Conservation (phyloP, 805 yeast genomes). For the Wickerhamiella nectarea region DNA sequence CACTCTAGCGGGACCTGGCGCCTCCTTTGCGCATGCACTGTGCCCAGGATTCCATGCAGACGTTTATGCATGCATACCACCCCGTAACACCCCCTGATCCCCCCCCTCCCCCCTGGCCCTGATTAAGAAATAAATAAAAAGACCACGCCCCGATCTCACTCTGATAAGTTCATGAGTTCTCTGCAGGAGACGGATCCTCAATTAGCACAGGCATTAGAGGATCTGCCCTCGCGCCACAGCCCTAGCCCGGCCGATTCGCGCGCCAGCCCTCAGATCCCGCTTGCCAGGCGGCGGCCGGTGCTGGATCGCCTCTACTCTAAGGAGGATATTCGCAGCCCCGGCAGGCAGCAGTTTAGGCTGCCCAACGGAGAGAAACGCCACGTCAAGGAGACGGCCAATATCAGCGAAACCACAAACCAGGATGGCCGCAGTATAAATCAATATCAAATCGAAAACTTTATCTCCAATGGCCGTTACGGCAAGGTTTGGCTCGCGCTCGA, state of each 20-base stretch:
- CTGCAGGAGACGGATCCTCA: neutral
- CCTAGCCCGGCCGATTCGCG: neutral
- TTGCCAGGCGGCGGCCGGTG: constrained; percentile 19
- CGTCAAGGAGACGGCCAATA: constrained; percentile 26
- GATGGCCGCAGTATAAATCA: constrained; percentile 26
- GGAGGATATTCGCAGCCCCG: constrained; percentile 24
- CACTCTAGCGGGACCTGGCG: no score
- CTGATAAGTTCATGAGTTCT: no score
- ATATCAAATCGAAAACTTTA: constrained; percentile 55
- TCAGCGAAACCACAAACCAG: constrained; percentile 21
- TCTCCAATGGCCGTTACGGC: constrained; percentile 88
- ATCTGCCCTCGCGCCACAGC: neutral
- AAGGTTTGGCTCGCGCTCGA: constrained; percentile 74
- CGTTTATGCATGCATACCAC: neutral
- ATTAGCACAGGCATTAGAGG: neutral
- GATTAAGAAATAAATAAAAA: no score
- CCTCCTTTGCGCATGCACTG: no score
- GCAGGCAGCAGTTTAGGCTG: constrained; percentile 27
- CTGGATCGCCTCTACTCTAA: constrained; percentile 26
- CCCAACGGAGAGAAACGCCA: constrained; percentile 24
- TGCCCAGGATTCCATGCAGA: no score
- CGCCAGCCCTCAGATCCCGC: neutral
- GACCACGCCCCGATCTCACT: no score
- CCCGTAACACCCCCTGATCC: no score
- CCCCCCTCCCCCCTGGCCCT: no score